Evolutionary conservation across 2,329 filamentous ascomycete species (phyloP).

Genomic region (Arthrobotrys iridis): DNA sequence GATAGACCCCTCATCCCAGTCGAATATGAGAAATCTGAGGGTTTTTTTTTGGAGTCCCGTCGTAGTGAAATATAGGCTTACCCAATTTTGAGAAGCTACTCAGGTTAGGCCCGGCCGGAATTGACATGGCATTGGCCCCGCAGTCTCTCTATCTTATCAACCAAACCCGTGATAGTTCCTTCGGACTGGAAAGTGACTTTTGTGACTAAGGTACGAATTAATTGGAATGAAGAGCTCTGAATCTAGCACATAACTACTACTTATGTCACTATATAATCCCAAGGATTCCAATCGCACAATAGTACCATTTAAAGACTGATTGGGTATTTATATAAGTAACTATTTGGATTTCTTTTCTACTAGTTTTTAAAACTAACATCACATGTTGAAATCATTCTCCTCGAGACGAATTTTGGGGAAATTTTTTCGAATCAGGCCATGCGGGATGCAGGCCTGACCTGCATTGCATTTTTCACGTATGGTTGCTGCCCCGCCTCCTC

Average conservation of each 20-base stretch:
- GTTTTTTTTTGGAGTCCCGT: conserved; percentile 25
- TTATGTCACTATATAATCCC: background rate
- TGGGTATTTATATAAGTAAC: too few species aligned
- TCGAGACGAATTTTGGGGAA: background rate
- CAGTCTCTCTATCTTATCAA: conserved; percentile 42
- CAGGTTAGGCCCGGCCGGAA: conserved; percentile 40
- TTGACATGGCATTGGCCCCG: conserved; percentile 29
- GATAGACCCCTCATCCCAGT: conserved; percentile 32
- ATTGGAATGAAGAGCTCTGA: background rate
- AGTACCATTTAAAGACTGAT: too few species aligned
- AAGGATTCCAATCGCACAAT: background rate
- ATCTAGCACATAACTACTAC: background rate
- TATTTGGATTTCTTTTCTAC: background rate
- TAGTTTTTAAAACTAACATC: too few species aligned
- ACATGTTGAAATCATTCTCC: background rate
- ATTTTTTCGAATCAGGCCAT: conserved; percentile 25
- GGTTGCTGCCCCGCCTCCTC: background rate
- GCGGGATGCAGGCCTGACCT: conserved; percentile 44
- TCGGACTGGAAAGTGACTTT: conserved; percentile 36
- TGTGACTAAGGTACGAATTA: too few species aligned
- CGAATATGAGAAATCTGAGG: conserved; percentile 36
- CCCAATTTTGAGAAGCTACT: background rate
- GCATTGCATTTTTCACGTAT: conserved; percentile 38
- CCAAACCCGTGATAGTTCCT: conserved; percentile 33
- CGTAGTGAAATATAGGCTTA: background rate